Evolutionary conservation across 148 eudicot species (phyloP).

Genomic region (Cornus suecica): DNA sequence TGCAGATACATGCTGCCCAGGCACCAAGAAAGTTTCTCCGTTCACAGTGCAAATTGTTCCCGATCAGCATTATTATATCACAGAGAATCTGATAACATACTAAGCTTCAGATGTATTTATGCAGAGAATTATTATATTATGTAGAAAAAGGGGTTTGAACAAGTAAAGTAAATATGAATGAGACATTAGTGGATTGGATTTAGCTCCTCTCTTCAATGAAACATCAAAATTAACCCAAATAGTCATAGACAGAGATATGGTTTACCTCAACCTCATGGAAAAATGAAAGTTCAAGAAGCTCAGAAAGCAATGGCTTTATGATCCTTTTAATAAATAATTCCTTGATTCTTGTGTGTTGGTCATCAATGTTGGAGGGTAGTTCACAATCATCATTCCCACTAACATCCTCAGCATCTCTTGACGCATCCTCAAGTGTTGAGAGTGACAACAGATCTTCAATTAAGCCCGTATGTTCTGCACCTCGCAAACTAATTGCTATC

Average conservation of each 20-base stretch:
- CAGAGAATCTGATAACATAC: constrained; percentile 37
- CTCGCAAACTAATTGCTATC: constrained; percentile 29
- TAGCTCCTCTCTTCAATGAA: neutral
- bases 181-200: neutral
- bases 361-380: constrained; percentile 21
- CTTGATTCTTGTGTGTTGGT: constrained; percentile 28
- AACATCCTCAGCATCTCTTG: constrained; percentile 12
- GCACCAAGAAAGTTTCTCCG: constrained; percentile 34
- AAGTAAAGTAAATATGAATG: neutral
- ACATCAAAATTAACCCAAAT: neutral
- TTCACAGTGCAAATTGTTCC: constrained; percentile 36
- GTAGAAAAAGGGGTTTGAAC: neutral
- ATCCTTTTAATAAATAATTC: constrained; percentile 34
- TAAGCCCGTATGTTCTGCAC: constrained; percentile 23
- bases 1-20: constrained; percentile 41
- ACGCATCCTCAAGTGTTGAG: constrained; percentile 24
- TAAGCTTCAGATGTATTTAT: neutral
- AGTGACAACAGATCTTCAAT: constrained; percentile 34
- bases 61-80: constrained; percentile 39
- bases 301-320: constrained; percentile 36
- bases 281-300: constrained; percentile 41
- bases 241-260: neutral
- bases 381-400: constrained; percentile 21
- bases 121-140: neutral
- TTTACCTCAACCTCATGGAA: constrained; percentile 54